Conservation (phyloP, 306 rosid genomes). For the Boehmeria nivea region DNA sequence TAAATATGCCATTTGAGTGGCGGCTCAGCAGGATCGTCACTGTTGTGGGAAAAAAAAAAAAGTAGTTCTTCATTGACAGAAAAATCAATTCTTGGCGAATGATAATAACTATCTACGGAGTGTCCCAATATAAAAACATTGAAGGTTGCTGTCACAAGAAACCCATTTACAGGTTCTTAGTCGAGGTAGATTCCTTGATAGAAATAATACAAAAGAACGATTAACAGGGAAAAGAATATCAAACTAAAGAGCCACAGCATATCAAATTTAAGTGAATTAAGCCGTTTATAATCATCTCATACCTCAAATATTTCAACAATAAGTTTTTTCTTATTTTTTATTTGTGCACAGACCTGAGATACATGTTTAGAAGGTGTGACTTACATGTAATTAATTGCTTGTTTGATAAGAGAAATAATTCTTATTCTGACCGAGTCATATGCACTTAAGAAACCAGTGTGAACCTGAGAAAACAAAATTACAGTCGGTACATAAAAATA, state of each 20-base stretch:
- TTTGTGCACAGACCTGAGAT: too few relatives aligned
- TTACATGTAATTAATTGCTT: constrained; percentile 68
- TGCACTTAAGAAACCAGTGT: constrained; percentile 90
- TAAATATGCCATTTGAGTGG: constrained; percentile 73
- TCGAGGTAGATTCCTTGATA: too few relatives aligned
- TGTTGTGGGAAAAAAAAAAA: constrained; percentile 29
- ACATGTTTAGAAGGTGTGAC: constrained; percentile 23
- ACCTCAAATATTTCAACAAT: too few relatives aligned
- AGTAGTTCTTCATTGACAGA: background rate
- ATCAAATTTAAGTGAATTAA: background rate
- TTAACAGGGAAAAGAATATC: too few relatives aligned
- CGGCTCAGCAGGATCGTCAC: constrained; percentile 60
- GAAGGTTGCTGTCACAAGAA: background rate
- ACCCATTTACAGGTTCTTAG: too few relatives aligned
- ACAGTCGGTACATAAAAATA: constrained; percentile 17
- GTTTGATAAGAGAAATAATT: constrained; percentile 69
- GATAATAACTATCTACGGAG: too few relatives aligned
- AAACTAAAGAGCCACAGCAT: constrained; percentile 3
- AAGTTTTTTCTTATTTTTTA: too few relatives aligned
- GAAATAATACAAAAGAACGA: too few relatives aligned
- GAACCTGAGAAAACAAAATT: constrained; percentile 64
- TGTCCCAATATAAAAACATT: too few relatives aligned
- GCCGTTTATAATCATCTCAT: too few relatives aligned
- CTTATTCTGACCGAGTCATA: constrained; percentile 89
- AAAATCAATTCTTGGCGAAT: too few relatives aligned